Percentiles rank a stretch among this genome's conserved stretches.
Conservation (phyloP, 2,329 filamentous ascomycete genomes). For the Claviceps cyperi region DNA sequence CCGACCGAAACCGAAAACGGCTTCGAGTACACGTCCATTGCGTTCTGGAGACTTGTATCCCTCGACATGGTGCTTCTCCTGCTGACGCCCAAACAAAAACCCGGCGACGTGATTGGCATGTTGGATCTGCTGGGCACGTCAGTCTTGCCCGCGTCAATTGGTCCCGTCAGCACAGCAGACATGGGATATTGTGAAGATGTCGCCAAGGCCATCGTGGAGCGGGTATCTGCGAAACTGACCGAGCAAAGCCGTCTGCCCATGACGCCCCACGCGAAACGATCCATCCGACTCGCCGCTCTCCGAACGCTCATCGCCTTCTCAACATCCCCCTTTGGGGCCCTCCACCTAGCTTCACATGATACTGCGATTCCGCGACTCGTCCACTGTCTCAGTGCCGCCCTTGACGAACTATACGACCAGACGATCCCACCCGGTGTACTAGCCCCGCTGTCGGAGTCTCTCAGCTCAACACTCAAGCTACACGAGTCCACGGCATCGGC, state of each 20-base stretch:
- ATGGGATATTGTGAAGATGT: constrained; percentile 27
- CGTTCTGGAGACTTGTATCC: constrained; percentile 56
- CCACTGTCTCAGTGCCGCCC: constrained; percentile 45
- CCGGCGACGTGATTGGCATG: constrained; percentile 47
- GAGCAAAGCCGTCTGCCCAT: constrained; percentile 32
- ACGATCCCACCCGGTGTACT: constrained; percentile 27
- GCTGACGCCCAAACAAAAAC: constrained; percentile 50
- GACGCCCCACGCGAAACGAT: constrained; percentile 25
- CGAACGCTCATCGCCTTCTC: constrained; percentile 46
- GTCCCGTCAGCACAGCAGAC: constrained; percentile 40
- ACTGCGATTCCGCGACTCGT: constrained; percentile 62
- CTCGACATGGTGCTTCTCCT: constrained; percentile 53
- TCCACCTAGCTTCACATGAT: constrained; percentile 52
- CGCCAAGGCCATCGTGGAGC: constrained; percentile 40
- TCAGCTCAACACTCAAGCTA: constrained; percentile 2
- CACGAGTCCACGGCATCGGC: constrained; percentile 11
- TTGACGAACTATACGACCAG: constrained; percentile 59
- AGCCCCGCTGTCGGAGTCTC: constrained; percentile 9
- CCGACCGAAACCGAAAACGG: constrained; percentile 16
- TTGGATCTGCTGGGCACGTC: constrained; percentile 54
- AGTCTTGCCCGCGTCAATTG: constrained; percentile 47
- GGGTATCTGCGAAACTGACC: constrained; percentile 46
- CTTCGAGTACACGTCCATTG: constrained; percentile 16
- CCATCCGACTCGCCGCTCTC: constrained; percentile 31
- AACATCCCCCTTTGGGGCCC: constrained; percentile 44